Evolutionary conservation across 2,329 filamentous ascomycete species (phyloP), one percentile per base, ranked within the genome.

Genomic region (Trichoderma aggressivum): DNA sequence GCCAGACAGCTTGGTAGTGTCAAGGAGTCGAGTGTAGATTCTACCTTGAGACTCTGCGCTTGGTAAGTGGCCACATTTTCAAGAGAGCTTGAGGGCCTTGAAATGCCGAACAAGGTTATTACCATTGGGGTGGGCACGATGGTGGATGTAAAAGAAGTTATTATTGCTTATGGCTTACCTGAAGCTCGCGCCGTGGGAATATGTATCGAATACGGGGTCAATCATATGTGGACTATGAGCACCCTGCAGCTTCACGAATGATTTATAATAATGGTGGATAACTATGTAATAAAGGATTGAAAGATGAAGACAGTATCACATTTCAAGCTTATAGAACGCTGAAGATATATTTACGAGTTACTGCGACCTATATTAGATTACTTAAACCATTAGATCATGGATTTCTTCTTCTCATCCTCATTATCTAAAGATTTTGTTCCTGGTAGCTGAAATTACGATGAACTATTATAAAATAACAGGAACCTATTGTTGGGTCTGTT

Each of bases 291-390:
- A 47, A 10, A 21, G 18, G 18, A 47, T 18, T 18, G 2, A n/a
- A 11, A 18, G 18, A 3, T 18, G 7, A 47, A 47, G 21, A 5
- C 18, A 47, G 18, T 11, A 47, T 47, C 39, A 11, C 39, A 21
- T 21, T 47, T 2, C 26, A 28, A 47, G 43, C 43, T 47, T 47
- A 21, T 47, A 0, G 1, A n/a, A 1, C 1, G n/a, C 4, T 47
- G 2, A 21, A 47, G 12, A 10, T 50, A 3, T 2, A 50, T 7
- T 3, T 21, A 21, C 18, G 1, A 50, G 43, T 12, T 21, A 50
- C 11, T 12, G 5, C 4, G 10, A 11, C 43, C 2, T 0, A 21
- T 50, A 21, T 50, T 21, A 0, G n/a, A 1, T 1, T 21, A n/a
- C 1, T n/a, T n/a, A n/a, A n/a, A n/a, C n/a, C n/a, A n/a, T n/a